Base-by-base conservation (phyloP, 345 rosid species). In the Eutrema yunnanense region DNA sequence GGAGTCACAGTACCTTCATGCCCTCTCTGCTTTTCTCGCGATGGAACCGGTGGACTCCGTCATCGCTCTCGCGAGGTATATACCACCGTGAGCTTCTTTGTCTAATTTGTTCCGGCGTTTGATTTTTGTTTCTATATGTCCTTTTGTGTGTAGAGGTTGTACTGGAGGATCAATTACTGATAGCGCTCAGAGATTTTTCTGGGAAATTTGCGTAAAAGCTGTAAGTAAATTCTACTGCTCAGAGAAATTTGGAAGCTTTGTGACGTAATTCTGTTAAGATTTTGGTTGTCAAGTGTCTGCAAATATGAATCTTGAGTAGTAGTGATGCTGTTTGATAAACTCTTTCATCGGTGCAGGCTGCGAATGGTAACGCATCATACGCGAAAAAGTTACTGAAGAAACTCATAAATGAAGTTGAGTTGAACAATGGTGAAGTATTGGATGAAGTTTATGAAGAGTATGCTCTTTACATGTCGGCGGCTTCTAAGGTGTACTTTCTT, bases 361-460 rank as follows among this genome's bases (percentile, higher is more conserved):
- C 75, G 6, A 74, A 64, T 76, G 86, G 88, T 40, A 71, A 84
- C 73, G 68, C 54, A 41, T 73, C 84, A 16, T 87, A 86, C 56
- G 69, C 82, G 71, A 89, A 81, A 78, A 89, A 65, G 48, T 78
- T 93, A 54, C 55, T 86, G 11, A 89, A 93, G 87, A 93, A 84
- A 80, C 87, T 90, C 67, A 85, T 89, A 52, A 47, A 9, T 9
- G 92, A 93, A 82, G 71, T 84, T 66, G 98, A 93, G 84, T 82
- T 83, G 36, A 82, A 71, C 26, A 56, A 69, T 59, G 81, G 82
- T 16, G 60, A 72, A 44, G 90, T 84, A 43, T 68, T 87, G 79
- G 96, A 90, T 81, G 87, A 82, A 74, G 51, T 87, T 13, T 90
- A 93, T 40, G 91, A 90, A 77, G 82, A 71, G 30, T 89, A 85